A percentile compares a stretch with the other conserved stretches of the same genome.
Conservation (phyloP, 2,329 filamentous ascomycete genomes). For the Sphaerulina populicola region DNA sequence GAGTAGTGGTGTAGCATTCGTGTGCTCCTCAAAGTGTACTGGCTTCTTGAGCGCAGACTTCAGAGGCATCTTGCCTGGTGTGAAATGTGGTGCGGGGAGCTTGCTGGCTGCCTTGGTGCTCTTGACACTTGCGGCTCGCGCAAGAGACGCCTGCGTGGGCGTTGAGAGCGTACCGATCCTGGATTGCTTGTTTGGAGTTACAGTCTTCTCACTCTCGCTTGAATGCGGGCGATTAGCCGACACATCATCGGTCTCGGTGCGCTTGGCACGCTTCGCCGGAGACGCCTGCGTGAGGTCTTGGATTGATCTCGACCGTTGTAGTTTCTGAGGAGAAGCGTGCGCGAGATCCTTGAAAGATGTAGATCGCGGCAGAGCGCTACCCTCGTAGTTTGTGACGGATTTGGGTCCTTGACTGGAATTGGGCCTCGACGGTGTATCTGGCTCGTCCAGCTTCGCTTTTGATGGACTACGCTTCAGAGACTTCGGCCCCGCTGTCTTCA, state of each 20-base stretch:
- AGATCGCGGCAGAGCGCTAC: conserved; percentile 25
- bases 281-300: conserved; percentile 25
- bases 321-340: not conserved
- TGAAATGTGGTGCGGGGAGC: conserved; percentile 26
- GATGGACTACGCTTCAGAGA: conserved; percentile 48
- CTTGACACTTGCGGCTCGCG: conserved; percentile 51
- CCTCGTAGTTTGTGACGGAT: conserved; percentile 18
- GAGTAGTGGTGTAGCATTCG: conserved; percentile 21
- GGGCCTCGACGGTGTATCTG: conserved; percentile 14
- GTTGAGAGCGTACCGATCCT: conserved; percentile 55
- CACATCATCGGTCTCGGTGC: conserved; percentile 58
- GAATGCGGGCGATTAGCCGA: conserved; percentile 55
- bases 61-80: conserved; percentile 20
- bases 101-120: conserved; percentile 31
- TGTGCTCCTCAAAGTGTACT: conserved; percentile 6
- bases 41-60: conserved; percentile 8
- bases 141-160: conserved; percentile 67
- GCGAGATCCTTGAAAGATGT: conserved; percentile 19
- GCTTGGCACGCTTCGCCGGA: conserved; percentile 54
- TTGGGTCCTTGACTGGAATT: conserved; percentile 16
- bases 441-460: conserved; percentile 55
- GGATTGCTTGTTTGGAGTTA: conserved; percentile 33
- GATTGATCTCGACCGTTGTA: conserved; percentile 21
- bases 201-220: conserved; percentile 38
- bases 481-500: conserved; percentile 23